Base-by-base conservation (phyloP, 225 moss, liverwort and hornwort genomes). In the Neckera pumila region DNA sequence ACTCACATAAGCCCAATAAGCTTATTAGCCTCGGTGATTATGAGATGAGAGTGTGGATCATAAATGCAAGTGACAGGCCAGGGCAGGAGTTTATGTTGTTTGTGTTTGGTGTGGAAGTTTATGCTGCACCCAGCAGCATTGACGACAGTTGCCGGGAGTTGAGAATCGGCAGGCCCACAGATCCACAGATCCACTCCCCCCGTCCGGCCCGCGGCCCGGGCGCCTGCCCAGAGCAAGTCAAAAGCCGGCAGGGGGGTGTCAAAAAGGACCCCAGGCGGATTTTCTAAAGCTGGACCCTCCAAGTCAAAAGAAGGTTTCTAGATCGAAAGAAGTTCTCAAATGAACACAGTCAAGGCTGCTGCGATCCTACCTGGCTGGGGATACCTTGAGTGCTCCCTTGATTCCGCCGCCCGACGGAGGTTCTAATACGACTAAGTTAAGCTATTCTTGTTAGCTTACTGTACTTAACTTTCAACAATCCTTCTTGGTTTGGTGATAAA, bases 291-390 rank as follows among this genome's bases (percentile, higher is more conserved):
- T 17, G 90, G 83, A 79, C 83, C 60, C 33, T 8, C 15, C 53
- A 73, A 88, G 92, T 92, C 92, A 92, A 92, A 79, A 88, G 81
- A 81, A 87, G 87, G 16, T 86, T 51, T 78, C 54, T 26, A n/a
- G 53, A 25, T 79, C 42, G 1, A 30, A 83, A 77, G 58, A 43
- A 47, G 21, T 79, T 83, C 64, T 9, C 28, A 28, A 81, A 33
- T 11, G 30, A 40, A 14, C 9, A 16, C 33, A 67, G 85, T 88
- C 90, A 90, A 88, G 61, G 76, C 40, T 14, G 40, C 40, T 0
- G 14, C 26, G 26, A 42, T 26, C 27, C 43, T 43, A 10, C 72
- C 72, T 43, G 73, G 17, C 71, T 9, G 45, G 17, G 2, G 72
- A 14, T 40, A 15, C 45, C 28, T 27, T n/a, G n/a, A n/a, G n/a